Evolutionary conservation across 306 rosid species (phyloP).

Genomic region (Vigna unguiculata): DNA sequence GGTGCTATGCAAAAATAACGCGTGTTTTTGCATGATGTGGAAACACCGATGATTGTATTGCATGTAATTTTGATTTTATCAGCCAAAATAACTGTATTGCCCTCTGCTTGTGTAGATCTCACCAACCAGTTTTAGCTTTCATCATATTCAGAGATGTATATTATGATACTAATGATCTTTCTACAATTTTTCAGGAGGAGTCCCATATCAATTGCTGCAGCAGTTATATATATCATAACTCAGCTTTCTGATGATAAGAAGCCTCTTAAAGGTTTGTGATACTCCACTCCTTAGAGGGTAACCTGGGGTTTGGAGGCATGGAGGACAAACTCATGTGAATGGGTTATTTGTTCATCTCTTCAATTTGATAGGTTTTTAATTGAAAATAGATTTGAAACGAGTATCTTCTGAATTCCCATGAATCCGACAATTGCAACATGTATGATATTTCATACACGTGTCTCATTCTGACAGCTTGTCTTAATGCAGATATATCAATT

Average conservation of each 20-base stretch:
- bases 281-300: neutral
- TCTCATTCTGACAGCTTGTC: conserved; percentile 18
- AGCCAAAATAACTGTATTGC: conserved; percentile 16
- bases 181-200: conserved; percentile 79
- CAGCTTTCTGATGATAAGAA: conserved; percentile 94
- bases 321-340: neutral
- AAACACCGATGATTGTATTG: neutral
- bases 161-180: conserved; percentile 20
- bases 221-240: conserved; percentile 91
- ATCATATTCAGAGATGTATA: neutral
- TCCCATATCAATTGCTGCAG: conserved; percentile 97
- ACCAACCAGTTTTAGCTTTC: conserved; percentile 16
- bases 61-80: neutral
- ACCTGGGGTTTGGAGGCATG: conserved; percentile 21
- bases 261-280: conserved; percentile 80
- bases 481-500: conserved; percentile 81
- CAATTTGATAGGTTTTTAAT: neutral
- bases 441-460: conserved; percentile 3
- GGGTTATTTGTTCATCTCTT: neutral
- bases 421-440: neutral
- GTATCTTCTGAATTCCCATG: neutral
- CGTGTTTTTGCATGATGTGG: neutral
- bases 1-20: neutral
- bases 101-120: neutral
- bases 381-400: neutral